Conservation (phyloP, 768 basidiomycete genomes). For the Arthromyces matolae region DNA sequence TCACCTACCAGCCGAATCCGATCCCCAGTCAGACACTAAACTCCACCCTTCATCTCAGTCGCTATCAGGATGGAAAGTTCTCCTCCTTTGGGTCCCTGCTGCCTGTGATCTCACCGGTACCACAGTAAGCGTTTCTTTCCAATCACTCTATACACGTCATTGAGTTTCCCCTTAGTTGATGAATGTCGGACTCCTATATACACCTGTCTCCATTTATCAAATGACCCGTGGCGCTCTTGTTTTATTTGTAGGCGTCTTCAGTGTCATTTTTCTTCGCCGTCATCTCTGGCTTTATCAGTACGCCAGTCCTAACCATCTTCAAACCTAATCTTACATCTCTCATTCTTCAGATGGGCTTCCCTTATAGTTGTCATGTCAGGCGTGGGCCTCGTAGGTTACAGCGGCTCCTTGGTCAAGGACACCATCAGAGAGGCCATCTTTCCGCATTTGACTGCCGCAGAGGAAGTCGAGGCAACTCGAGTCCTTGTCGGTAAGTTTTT, state of each 20-base stretch:
- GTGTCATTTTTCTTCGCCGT: constrained; percentile 86
- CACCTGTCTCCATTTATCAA: constrained; percentile 96
- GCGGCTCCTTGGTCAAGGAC: constrained; percentile 85
- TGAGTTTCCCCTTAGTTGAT: constrained; percentile 52
- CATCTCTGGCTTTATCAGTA: constrained; percentile 87
- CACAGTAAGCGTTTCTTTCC: constrained; percentile 50
- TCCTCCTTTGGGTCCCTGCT: constrained; percentile 86
- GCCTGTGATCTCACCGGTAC: constrained; percentile 88
- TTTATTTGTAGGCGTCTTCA: constrained; percentile 88
- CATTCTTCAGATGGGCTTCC: constrained; percentile 72
- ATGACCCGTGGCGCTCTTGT: constrained; percentile 94
- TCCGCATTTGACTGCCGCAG: constrained; percentile 33
- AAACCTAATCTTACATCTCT: constrained; percentile 3
- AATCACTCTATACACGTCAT: not conserved
- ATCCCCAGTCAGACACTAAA: constrained; percentile 35
- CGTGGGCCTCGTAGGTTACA: constrained; percentile 80
- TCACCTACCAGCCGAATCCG: constrained; percentile 51
- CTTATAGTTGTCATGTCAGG: constrained; percentile 86
- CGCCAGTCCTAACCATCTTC: constrained; percentile 1
- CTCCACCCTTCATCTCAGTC: constrained; percentile 32
- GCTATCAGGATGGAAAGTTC: constrained; percentile 64
- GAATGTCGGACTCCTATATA: constrained; percentile 94
- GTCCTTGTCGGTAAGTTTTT: constrained; percentile 64
- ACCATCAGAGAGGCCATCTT: constrained; percentile 46
- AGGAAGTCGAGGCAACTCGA: constrained; percentile 58